Base-by-base conservation (phyloP, 306 rosid genomes). In the Sicyos edulis region DNA sequence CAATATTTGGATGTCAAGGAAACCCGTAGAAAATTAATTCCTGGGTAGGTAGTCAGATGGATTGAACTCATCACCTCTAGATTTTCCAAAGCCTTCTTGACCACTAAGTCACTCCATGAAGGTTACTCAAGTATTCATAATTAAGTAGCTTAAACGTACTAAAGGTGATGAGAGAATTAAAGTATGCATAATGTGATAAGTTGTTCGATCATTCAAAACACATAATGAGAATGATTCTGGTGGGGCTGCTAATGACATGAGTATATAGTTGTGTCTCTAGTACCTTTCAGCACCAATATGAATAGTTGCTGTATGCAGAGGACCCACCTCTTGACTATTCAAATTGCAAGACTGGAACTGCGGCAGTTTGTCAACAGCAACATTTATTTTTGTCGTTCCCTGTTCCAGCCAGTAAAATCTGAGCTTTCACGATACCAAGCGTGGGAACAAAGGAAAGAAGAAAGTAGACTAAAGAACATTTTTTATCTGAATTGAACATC, bases 261-360 rank as follows among this genome's bases (percentile, higher is more conserved):
- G 20, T 6, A 61, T 61, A 29, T 61, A 37, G 51, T 63, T 1
- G 22, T 63, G 51, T 34, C 26, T 63, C 26, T 54, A 47, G 50
- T 68, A 87, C 89, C 89, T 87, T 73, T 85, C 89, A 68, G 92
- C 78, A 70, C 89, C 92, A 34, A 87, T 87, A 78, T 85, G 92
- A 74, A 85, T 85, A 14, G 92, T 85, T 71, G 85, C 85, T 70
- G 76, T 64, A 78, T 88, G 92, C 79, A 85, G 89, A 16, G 92
- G 89, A 59, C 92, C 92, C 79, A 78, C 81, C 21, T 83, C 80
- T 62, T 86, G 84, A 78, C 74, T 76, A 56, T 76, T 59, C 58
- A 80, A 47, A 75, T 83, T 83, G 78, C 89, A 88, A 76, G 84
- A 79, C 55, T 45, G 50, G 73, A 88, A 88, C 52, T 85, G 82